Percentiles rank a stretch among this genome's conserved stretches.
Evolutionary conservation across 352 stramenopile species (phyloP).

Genomic region (Stephanocyclus meneghinianus): DNA sequence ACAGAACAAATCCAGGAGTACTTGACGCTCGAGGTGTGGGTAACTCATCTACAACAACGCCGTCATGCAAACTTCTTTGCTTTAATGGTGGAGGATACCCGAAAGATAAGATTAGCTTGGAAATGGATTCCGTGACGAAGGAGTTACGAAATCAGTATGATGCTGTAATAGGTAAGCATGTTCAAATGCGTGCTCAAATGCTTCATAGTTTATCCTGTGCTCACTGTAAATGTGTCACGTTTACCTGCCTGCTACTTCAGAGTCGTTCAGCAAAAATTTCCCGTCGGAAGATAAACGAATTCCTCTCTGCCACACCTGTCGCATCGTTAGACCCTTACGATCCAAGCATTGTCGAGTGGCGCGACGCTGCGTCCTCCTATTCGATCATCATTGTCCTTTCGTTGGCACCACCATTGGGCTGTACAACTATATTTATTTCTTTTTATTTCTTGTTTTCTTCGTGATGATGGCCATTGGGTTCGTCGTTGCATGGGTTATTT

Average conservation of each 20-base stretch:
- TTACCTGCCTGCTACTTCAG: not conserved
- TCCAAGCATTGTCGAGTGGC: slow-evolving; percentile 87
- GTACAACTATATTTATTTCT: slow-evolving; percentile 88
- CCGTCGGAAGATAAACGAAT: slow-evolving; percentile 48
- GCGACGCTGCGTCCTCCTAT: slow-evolving; percentile 84
- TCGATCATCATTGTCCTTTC: slow-evolving; percentile 85
- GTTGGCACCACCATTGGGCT: slow-evolving; percentile 85
- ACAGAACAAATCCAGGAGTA: slow-evolving; percentile 73
- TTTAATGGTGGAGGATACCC: slow-evolving; percentile 39
- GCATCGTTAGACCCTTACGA: slow-evolving; percentile 83
- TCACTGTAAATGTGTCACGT: not conserved
- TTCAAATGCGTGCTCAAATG: not conserved
- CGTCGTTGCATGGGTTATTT: slow-evolving; percentile 70
- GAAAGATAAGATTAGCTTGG: slow-evolving; percentile 46
- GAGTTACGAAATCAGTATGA: slow-evolving; percentile 70
- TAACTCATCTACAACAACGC: slow-evolving; percentile 15
- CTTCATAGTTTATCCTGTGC: not conserved
- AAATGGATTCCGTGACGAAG: slow-evolving; percentile 55
- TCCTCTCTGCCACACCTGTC: slow-evolving; percentile 86
- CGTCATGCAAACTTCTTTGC: slow-evolving; percentile 34
- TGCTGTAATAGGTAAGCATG: slow-evolving; percentile 40
- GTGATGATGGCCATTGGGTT: slow-evolving; percentile 64
- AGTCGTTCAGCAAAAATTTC: slow-evolving; percentile 49
- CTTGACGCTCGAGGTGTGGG: slow-evolving; percentile 53
- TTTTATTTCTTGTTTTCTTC: slow-evolving; percentile 81